phyloP scores from a whole-genome alignment of 2,329 filamentous ascomycete genomes.

The Dothiorella sarmentorum region DNA sequence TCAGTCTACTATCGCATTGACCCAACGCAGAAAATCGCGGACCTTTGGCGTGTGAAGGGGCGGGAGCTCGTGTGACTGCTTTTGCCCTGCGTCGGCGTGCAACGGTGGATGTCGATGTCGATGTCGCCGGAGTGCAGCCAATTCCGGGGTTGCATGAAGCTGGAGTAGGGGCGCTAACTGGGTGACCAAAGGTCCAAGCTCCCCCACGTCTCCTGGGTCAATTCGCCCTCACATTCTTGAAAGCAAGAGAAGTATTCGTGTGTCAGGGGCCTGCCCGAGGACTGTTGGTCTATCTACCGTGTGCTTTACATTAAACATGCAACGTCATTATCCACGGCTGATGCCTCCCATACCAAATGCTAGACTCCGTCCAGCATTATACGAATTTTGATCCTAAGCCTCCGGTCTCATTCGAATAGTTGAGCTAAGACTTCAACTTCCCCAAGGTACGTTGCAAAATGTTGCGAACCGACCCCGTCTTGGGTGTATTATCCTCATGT shows the following conservation, averaged over 20 bases:
- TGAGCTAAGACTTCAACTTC: no score
- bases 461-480: no score
- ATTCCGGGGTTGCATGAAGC: slow-evolving; percentile 15
- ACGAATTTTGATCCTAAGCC: not conserved
- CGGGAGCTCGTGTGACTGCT: not conserved
- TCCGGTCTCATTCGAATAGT: not conserved
- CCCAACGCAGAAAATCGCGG: slow-evolving; percentile 19
- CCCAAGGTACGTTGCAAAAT: no score
- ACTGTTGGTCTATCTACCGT: not conserved
- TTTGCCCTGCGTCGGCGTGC: slow-evolving; percentile 1
- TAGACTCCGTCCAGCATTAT: not conserved
- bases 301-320: not conserved
- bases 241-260: no score
- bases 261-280: slow-evolving; percentile 1
- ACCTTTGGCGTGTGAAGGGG: not conserved
- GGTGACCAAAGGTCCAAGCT: slow-evolving; percentile 1
- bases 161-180: slow-evolving; percentile 6
- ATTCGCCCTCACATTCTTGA: no score
- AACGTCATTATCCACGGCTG: not conserved
- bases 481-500: not conserved
- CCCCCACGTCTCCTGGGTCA: not conserved
- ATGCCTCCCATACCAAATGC: not conserved
- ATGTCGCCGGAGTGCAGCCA: slow-evolving; percentile 8
- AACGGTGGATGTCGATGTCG: slow-evolving; percentile 7
- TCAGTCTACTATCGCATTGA: slow-evolving; percentile 35